Conservation (phyloP, 2,329 filamentous ascomycete genomes). For the Aotearoamyces nothofagi region DNA sequence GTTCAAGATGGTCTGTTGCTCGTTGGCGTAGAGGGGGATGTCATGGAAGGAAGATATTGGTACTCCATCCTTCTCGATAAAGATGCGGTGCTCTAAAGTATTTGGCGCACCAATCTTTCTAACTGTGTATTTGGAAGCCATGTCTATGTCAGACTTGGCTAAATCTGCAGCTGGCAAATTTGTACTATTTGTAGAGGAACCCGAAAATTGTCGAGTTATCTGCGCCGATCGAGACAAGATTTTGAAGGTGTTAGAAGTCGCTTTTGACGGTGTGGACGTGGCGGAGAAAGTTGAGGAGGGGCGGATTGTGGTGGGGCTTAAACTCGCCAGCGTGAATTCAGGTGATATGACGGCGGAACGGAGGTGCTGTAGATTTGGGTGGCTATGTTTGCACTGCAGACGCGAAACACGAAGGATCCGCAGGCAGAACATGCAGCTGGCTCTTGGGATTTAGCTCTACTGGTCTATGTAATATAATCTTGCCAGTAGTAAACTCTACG, state of each 20-base stretch:
- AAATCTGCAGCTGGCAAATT: constrained; percentile 6
- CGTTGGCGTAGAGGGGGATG: constrained; percentile 93
- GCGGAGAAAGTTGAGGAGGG: constrained; percentile 8
- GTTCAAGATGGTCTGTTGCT: constrained; percentile 91
- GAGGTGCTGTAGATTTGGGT: too few species aligned
- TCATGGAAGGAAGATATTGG: constrained; percentile 96
- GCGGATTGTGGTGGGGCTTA: constrained; percentile 7
- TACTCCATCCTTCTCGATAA: constrained; percentile 92
- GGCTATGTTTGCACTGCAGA: too few species aligned
- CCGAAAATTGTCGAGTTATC: constrained; percentile 31
- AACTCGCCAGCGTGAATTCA: constrained; percentile 4
- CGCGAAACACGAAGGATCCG: too few species aligned
- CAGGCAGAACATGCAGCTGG: too few species aligned
- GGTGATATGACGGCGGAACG: too few species aligned
- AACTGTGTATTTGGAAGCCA: constrained; percentile 54
- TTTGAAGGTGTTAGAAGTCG: constrained; percentile 5
- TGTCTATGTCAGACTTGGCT: constrained; percentile 24
- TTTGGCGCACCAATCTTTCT: constrained; percentile 83
- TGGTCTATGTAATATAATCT: too few species aligned
- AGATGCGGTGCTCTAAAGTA: constrained; percentile 94
- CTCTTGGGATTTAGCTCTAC: too few species aligned
- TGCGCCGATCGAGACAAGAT: constrained; percentile 18
- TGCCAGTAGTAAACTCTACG: too few species aligned
- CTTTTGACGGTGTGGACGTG: constrained; percentile 3
- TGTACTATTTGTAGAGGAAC: constrained; percentile 10